Percentiles rank a stretch among this genome's conserved stretches.
phyloP scores from a whole-genome alignment of 2,329 filamentous ascomycete species.

The Metarhizium album region DNA sequence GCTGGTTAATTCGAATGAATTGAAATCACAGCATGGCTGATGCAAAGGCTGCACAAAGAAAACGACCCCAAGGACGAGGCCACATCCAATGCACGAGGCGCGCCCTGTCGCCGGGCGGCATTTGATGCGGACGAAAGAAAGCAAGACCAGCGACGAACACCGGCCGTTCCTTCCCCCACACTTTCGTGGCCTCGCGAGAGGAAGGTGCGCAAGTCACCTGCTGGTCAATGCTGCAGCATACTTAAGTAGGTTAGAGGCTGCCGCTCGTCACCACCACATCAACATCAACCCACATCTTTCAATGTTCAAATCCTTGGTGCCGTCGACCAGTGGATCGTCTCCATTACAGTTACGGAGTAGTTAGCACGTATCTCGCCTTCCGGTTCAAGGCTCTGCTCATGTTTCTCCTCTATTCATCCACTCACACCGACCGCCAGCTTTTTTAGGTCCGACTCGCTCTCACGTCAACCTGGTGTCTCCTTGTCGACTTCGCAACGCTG shows the following conservation, averaged over 20 bases:
- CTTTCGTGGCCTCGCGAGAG: background rate
- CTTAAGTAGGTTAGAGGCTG: no score
- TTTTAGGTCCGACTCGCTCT: background rate
- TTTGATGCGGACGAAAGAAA: background rate
- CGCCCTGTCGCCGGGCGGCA: background rate
- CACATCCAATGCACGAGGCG: background rate
- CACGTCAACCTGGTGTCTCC: background rate
- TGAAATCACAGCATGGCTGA: background rate
- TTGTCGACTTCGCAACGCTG: background rate
- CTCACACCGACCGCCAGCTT: background rate
- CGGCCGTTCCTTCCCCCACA: background rate
- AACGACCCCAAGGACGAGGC: background rate
- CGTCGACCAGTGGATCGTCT: no score
- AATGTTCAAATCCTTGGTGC: no score
- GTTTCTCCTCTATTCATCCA: background rate
- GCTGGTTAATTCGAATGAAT: background rate
- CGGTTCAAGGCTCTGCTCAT: no score
- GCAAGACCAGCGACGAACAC: background rate
- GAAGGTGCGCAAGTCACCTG: background rate
- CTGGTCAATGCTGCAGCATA: background rate
- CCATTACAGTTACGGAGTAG: no score
- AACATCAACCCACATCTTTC: background rate
- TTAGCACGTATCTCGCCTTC: background rate
- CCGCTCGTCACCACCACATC: background rate
- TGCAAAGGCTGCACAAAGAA: background rate